A percentile compares a stretch with the other conserved stretches of the same genome.
Conservation (phyloP, 768 basidiomycete species). For the Termitomyces bulborhizus region DNA sequence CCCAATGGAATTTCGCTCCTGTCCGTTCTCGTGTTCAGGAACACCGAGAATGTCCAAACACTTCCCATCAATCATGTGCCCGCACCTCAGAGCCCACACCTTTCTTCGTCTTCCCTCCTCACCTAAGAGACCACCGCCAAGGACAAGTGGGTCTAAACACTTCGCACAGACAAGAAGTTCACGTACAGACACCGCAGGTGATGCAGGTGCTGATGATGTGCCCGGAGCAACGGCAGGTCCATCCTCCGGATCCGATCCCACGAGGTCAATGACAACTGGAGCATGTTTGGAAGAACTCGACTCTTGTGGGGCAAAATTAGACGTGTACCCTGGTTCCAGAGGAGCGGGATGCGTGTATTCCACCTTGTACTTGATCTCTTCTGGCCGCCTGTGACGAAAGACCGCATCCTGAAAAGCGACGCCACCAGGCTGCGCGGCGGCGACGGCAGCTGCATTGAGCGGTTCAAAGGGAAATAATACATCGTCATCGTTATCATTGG, state of each 20-base stretch:
- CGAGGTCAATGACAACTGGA: conserved; percentile 36
- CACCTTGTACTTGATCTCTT: conserved; percentile 39
- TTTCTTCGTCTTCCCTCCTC: conserved; percentile 39
- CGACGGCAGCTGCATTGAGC: background rate
- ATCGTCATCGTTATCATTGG: conserved; percentile 9
- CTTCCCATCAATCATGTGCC: conserved; percentile 75
- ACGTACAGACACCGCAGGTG: conserved; percentile 18
- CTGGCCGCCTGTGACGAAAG: background rate
- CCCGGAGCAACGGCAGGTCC: conserved; percentile 17
- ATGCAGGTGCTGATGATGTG: background rate
- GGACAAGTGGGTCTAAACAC: conserved; percentile 59
- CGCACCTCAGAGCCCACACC: conserved; percentile 71
- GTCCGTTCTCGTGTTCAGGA: conserved; percentile 9
- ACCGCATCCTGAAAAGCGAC: conserved; percentile 6
- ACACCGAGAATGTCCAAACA: conserved; percentile 54
- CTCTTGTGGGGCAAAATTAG: conserved; percentile 51
- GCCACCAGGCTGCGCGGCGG: conserved; percentile 1
- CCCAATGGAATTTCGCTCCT: background rate
- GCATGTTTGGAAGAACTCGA: conserved; percentile 15
- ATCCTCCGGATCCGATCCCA: conserved; percentile 25
- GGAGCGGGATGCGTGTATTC: conserved; percentile 60
- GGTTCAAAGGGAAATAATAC: background rate
- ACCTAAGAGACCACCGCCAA: conserved; percentile 41
- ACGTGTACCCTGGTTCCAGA: conserved; percentile 58
- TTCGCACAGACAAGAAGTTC: conserved; percentile 59